Evolutionary conservation across 768 basidiomycete genomes (phyloP).

Genomic region (Vararia minispora): DNA sequence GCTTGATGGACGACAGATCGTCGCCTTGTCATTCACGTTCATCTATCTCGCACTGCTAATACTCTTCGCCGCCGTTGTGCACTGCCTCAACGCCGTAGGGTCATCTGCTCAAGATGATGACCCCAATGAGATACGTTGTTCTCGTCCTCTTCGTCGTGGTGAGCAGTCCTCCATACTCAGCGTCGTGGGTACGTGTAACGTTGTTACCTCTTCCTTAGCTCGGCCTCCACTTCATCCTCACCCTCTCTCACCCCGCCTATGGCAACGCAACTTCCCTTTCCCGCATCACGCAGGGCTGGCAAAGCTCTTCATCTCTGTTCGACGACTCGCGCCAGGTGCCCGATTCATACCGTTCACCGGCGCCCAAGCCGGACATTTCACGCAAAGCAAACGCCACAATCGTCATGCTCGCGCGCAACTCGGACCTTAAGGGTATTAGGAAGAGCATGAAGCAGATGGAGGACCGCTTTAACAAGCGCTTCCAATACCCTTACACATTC

Average conservation of each 20-base stretch:
- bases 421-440: constrained; percentile 30
- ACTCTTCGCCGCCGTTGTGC: neutral
- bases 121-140: constrained; percentile 47
- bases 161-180: constrained; percentile 7
- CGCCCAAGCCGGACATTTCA: too few relatives aligned
- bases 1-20: too few relatives aligned
- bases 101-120: constrained; percentile 33
- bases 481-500: constrained; percentile 72
- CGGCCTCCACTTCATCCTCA: constrained; percentile 43
- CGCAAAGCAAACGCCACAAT: constrained; percentile 45
- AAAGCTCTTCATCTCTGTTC: too few relatives aligned
- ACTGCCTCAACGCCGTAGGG: neutral
- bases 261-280: constrained; percentile 32
- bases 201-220: constrained; percentile 25
- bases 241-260: constrained; percentile 39
- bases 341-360: too few relatives aligned
- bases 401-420: constrained; percentile 39
- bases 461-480: constrained; percentile 49
- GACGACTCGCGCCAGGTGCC: too few relatives aligned
- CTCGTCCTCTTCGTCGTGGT: constrained; percentile 27
- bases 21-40: too few relatives aligned
- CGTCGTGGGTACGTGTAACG: neutral
- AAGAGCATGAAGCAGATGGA: constrained; percentile 47
- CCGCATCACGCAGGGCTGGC: too few relatives aligned
- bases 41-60: neutral